Base-by-base conservation (phyloP, 208 protist species). In the Naegleria fowleri region DNA sequence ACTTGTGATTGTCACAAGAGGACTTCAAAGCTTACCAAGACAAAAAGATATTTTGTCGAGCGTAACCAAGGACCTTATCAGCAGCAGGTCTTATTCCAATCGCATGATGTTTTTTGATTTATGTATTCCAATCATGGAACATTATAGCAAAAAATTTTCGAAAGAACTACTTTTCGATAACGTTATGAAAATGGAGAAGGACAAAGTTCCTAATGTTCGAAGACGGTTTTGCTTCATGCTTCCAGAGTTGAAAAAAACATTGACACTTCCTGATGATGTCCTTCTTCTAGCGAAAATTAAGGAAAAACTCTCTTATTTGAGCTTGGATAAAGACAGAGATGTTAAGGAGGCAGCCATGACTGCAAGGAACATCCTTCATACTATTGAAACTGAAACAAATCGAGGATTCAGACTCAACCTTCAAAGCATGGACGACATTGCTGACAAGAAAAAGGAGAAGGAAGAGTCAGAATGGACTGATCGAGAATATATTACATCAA, bases 271-370 rank as follows among this genome's bases (percentile, higher is more conserved):
- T 13, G 43, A 51, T 58, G 85, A 88, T 88, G 85, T 88, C 6
- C 0, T 40, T 15, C 9, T 88, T 38, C 25, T 88, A 22, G 85
- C 85, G 1, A 39, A 48, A 36, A 58, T 88, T 33, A 88, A 58
- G 40, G 85, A 88, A 58, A 88, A 11, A 48, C 9, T 88, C 11
- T 88, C 85, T 0, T 88, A 39, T 88, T 58, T 88, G n/a, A 88
- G n/a, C 5, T 39, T 88, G n/a, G 85, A 88, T 38, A 88, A 88
- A n/a, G 85, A 88, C 22, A 55, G 29, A 58, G 85, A 88, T 58
- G 85, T 88, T 58, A 33, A 51, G n/a, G 85, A 88, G 19, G 85
- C 85, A 43, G 85, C 85, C 6, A 58, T 15, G 3, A 19, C 33
- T 25, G 85, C 85, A 38, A 1, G 55, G 11, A 36, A 58, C 19